Evolutionary conservation across 2,329 filamentous ascomycete genomes (phyloP), one percentile per base, ranked within the genome.

Genomic region (Fusarium albidum): DNA sequence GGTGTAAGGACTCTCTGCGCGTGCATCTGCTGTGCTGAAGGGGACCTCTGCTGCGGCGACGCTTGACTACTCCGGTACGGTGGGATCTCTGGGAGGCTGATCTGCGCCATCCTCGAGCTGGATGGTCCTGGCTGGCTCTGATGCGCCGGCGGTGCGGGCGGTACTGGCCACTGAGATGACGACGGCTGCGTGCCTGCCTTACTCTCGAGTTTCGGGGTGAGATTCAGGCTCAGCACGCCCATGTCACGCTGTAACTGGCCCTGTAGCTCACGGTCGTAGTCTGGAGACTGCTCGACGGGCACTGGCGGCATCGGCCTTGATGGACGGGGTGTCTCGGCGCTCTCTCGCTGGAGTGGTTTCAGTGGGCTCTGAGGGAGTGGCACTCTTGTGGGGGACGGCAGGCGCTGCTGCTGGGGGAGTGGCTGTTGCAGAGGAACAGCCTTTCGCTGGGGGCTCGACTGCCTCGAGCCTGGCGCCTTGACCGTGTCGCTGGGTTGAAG

Each of bases 231-330:
- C 60, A 88, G 73, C 60, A 78, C 77, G 26, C 77, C 77, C 75
- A 88, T 82, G 57, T 88, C 86, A 51, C 80, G 80, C 60, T 84
- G 83, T n/a, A 89, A 71, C 68, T 89, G 84, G 32, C 84, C 81
- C 55, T 86, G 85, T 34, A 87, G 69, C 34, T 82, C 79, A 38
- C 78, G 77, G 61, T 88, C 85, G 61, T 87, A 86, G 52, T 87
- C 85, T 9, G 80, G 77, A 5, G 84, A 84, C 45, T 80, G 79
- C 14, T 77, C 73, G 4, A 76, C 69, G 6, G 79, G 76, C 9
- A 75, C 68, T 6, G 78, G 77, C 13, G 81, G 79, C 62, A 78
- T 75, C 34, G 82, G 74, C 49, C 77, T 77, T 41, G 74, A 71
- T n/a, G 74, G 68, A 17, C 75, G 73, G 17, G 84, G 82, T 9